Evolutionary conservation across 2,329 filamentous ascomycete genomes (phyloP).

Genomic region (Fusarium sublunatum): DNA sequence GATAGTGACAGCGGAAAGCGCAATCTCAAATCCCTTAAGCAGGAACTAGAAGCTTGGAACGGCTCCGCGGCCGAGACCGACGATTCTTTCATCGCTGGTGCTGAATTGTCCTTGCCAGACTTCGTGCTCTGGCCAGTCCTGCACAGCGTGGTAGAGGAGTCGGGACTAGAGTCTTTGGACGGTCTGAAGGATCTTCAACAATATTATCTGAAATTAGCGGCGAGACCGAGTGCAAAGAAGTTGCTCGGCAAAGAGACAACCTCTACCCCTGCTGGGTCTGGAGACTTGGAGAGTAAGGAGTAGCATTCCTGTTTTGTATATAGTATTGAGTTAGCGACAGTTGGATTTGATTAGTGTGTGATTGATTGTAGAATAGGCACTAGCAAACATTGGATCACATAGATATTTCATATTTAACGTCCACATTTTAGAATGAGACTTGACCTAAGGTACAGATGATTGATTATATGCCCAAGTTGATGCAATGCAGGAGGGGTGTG

Average conservation of each 20-base stretch:
- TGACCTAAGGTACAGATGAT: conserved; percentile 4
- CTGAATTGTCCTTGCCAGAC: conserved; percentile 59
- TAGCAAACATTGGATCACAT: not conserved
- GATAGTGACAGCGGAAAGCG: conserved; percentile 11
- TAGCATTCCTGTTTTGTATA: not conserved
- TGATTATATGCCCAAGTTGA: not conserved
- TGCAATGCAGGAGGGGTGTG: conserved; percentile 3
- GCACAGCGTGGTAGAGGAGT: conserved; percentile 56
- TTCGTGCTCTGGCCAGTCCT: conserved; percentile 69
- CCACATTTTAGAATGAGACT: conserved; percentile 1
- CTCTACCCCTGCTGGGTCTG: not conserved
- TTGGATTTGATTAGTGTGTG: not conserved
- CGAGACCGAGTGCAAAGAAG: conserved; percentile 40
- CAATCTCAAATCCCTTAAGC: conserved; percentile 42
- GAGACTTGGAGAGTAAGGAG: not conserved
- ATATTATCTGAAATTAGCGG: conserved; percentile 53
- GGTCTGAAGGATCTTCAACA: conserved; percentile 47
- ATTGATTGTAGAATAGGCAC: not conserved
- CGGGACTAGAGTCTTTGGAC: conserved; percentile 48
- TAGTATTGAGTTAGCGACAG: not conserved
- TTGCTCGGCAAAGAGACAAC: conserved; percentile 33
- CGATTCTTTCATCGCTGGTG: conserved; percentile 59
- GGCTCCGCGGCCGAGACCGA: conserved; percentile 47
- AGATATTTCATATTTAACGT: conserved; percentile 13
- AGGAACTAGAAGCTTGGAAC: conserved; percentile 57